Base-by-base conservation (phyloP, 306 rosid genomes). In the Glycine latifolia region DNA sequence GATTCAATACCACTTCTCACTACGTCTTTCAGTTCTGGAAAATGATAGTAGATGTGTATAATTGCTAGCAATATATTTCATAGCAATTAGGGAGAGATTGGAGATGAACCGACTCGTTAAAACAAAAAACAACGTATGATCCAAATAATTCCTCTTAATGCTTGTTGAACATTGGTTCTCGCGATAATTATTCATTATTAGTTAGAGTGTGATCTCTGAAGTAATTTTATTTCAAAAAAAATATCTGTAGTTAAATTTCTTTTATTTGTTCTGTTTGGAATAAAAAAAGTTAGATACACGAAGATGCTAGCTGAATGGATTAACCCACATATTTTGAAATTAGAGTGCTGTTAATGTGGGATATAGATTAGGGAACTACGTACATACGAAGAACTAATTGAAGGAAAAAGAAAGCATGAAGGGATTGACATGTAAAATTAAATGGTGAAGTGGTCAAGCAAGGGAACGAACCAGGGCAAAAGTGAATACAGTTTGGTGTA, bases 11-110 rank as follows among this genome's bases (percentile, higher is more conserved):
- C 13, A 41, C 52, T 78, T 61, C 17, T 77, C 37, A 10, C 14
- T 26, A 10, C 10, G 2, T 47, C 70, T 48, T 37, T 77, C 56
- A 69, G n/a, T 83, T 71, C 16, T 41, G 11, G 60, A 70, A 76
- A 69, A 39, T 67, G 52, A 67, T 68, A 49, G 31, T 26, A 17
- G 2, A 26, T 56, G 31, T 26, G 1, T 26, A 73, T 53, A 72
- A 73, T 80, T 35, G 73, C 71, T n/a, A 4, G 2, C 62, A 26
- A 69, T 55, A 41, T 67, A 41, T 41, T 82, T 59, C 59, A 37
- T 76, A 4, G 10, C 69, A 77, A 71, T 77, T 71, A 33, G 69
- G 15, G 17, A 35, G 44, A 10, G 66, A 47, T 10, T 17, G 47
- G 17, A 52, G 46, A 12, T 39, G 8, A 31, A 33, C 6, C 60